Base-by-base conservation (phyloP, 495 filamentous ascomycete genomes). In the Neurospora sp. region DNA sequence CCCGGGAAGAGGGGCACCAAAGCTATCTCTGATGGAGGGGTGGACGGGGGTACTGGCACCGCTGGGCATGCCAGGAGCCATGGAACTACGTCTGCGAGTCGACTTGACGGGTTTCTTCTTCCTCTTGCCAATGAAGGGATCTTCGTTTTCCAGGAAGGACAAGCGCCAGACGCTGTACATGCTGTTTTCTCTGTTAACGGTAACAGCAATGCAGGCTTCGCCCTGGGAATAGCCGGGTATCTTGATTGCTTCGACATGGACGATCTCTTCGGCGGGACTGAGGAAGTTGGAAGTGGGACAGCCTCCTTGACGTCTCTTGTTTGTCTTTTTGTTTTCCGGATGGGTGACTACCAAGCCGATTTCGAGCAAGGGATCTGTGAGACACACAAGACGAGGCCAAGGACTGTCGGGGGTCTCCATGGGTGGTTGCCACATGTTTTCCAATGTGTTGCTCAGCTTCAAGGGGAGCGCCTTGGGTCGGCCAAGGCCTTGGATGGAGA, bases 291-390 rank as follows among this genome's bases (percentile, higher is more conserved):
- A 79, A 0, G 72, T 73, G 68, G 76, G 8, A 5, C 74, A 74
- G 11, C 75, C 69, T 73, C 78, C 35, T 71, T 75, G 37, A 75
- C 70, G 44, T 69, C 61, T 42, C 73, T 75, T 78, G 38, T 72
- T 69, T 27, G 79, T 73, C 11, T 72, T 73, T 66, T 78, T 69
- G 22, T 71, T 77, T 22, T 83, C 84, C 11, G 78, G 75, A 11
- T 81, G 77, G 0, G 90, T 89, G 16, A 97, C 91, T 44, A 98
- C 90, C 59, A 94, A 78, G 1, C 95, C 96, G 80, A 97, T 87
- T 76, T 98, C 94, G 3, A 93, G 85, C 73, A 98, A 83, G 40
- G 96, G 96, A 79, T 97, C 92, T 7, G 91, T 96, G 35, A 99
- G 85, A 40, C 91, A 92, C 73, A 94, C 96, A 1, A 97, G 83